Evolutionary conservation across 768 basidiomycete species (phyloP), one percentile per base, ranked within the genome.

Genomic region (Termitomyces sp.): DNA sequence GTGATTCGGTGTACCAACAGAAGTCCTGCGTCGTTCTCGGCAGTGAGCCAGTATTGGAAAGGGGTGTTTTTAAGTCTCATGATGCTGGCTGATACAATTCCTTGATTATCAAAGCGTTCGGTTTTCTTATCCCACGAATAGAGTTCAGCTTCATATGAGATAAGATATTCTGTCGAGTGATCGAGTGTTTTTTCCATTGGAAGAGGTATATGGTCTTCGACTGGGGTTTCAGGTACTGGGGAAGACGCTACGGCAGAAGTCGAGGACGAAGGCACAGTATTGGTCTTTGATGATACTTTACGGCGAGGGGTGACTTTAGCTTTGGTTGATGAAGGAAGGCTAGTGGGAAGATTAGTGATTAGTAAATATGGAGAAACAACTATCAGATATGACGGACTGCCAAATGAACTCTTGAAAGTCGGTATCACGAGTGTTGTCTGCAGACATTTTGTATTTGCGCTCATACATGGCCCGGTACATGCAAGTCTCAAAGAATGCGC

Each of bases 401-500:
- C 86, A 89, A 21, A 89, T 83, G 65, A 98, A 91, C 65, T 91
- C 82, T 33, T 87, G 82, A 37, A 98, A 74, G 33, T 89, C 85
- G 1, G 76, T 71, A 63, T 92, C 88, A 31, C 68, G 70, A 17
- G 86, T 80, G 58, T 77, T 81, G 54, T 91, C 86, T 11, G 91
- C 89, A 62, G 82, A 83, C 50, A 63, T 75, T 63, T 78, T 86
- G 75, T 89, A 87, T 75, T 94, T 95, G 72, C 94, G 84, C 68
- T 99, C 97, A 70, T 88, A 98, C 86, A 98, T 94, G 57, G 96
- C 96, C 30, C 91, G 85, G 64, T 96, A 91, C 80, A 98, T 89
- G 72, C 94, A 91, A 26, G 86, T 86, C 73, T 98, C 94, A 67
- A 98, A 97, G 68, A 94, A 89, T 15, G 83, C 87, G 47, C 86